Conservation (phyloP, 306 rosid genomes). For the Sesbania bispinosa region DNA sequence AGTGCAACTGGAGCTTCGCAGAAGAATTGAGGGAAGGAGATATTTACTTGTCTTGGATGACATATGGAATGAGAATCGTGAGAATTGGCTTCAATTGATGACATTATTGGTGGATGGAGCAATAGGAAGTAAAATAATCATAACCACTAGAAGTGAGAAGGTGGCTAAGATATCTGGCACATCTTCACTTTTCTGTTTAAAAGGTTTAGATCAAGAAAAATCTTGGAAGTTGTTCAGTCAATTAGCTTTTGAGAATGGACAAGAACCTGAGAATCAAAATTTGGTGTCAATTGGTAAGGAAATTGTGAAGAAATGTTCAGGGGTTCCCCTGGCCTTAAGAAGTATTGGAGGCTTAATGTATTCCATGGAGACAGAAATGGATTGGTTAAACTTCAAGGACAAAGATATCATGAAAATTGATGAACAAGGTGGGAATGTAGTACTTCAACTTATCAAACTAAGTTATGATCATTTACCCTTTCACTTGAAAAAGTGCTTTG, state of each 20-base stretch:
- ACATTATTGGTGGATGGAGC: too few species aligned
- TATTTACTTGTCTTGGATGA: neutral
- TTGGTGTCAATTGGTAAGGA: neutral
- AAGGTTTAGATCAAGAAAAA: neutral
- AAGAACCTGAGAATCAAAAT: neutral
- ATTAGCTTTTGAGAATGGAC: neutral
- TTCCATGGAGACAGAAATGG: neutral
- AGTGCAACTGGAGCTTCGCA: neutral
- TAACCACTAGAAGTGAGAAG: slow-evolving; percentile 17
- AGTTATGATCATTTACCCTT: too few species aligned
- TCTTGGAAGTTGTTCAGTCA: neutral
- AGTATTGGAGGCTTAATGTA: neutral
- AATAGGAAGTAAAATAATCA: neutral
- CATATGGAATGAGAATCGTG: neutral
- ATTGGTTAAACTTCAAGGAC: neutral
- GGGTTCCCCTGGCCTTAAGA: slow-evolving; percentile 16
- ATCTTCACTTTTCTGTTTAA: too few species aligned
- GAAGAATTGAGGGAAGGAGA: neutral
- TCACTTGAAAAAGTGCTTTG: too few species aligned
- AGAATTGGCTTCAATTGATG: too few species aligned
- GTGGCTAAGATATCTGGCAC: too few species aligned
- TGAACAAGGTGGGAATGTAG: neutral
- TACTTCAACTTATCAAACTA: neutral
- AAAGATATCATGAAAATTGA: neutral
- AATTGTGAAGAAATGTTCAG: neutral